Evolutionary conservation across 495 filamentous ascomycete genomes (phyloP).

Genomic region (Daldinia loculata): DNA sequence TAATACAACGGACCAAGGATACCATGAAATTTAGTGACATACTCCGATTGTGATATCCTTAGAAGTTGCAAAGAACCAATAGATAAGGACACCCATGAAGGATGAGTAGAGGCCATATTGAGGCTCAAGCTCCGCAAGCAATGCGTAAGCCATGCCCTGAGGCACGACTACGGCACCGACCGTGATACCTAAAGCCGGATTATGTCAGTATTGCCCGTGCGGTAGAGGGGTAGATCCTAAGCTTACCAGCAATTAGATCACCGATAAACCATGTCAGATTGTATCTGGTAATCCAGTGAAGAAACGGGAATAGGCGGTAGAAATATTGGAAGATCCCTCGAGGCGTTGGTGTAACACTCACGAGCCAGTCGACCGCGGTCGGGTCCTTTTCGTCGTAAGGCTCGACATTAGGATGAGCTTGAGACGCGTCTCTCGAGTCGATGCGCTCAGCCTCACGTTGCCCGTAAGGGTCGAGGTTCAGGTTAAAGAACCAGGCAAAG

Average conservation of each 20-base stretch:
- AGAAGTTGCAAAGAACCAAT: slow-evolving; percentile 74
- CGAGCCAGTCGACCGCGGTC: slow-evolving; percentile 30
- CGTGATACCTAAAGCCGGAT: slow-evolving; percentile 48
- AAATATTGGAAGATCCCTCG: slow-evolving; percentile 31
- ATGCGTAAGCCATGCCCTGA: slow-evolving; percentile 72
- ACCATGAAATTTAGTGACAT: slow-evolving; percentile 43
- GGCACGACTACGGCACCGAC: slow-evolving; percentile 62
- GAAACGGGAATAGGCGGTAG: slow-evolving; percentile 52
- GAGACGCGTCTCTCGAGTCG: slow-evolving; percentile 32
- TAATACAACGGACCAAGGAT: neutral
- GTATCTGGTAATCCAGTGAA: slow-evolving; percentile 61
- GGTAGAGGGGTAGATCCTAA: neutral
- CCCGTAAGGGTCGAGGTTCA: slow-evolving; percentile 36
- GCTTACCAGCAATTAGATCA: slow-evolving; percentile 57
- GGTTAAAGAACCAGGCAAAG: slow-evolving; percentile 42
- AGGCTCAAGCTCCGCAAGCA: slow-evolving; percentile 63
- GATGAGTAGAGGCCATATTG: slow-evolving; percentile 73
- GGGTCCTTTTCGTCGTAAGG: slow-evolving; percentile 34
- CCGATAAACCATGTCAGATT: slow-evolving; percentile 61
- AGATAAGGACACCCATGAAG: slow-evolving; percentile 71
- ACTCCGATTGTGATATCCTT: slow-evolving; percentile 76
- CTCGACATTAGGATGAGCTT: slow-evolving; percentile 34
- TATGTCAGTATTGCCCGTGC: slow-evolving; percentile 37
- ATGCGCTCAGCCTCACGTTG: slow-evolving; percentile 28
- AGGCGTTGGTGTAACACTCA: slow-evolving; percentile 34